Evolutionary conservation across 2,329 filamentous ascomycete species (phyloP).

Genomic region (Ophiocordyceps camponoti-saundersi): DNA sequence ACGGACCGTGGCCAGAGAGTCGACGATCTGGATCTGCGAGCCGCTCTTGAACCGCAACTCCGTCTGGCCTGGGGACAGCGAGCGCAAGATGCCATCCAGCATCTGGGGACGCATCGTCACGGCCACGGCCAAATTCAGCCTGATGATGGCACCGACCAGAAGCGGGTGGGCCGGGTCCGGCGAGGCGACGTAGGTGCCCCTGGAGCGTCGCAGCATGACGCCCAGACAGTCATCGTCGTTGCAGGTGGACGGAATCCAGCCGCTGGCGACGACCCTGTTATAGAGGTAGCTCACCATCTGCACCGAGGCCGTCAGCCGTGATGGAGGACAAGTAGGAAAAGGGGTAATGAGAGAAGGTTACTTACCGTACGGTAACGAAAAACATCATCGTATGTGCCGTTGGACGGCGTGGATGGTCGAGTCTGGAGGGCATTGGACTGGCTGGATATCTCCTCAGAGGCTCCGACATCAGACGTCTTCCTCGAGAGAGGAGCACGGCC

Average conservation of each 20-base stretch:
- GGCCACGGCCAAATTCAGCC: slow-evolving; percentile 26
- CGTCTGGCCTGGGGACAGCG: slow-evolving; percentile 19
- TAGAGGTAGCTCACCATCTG: slow-evolving; percentile 16
- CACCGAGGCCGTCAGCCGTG: not conserved
- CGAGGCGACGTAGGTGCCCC: slow-evolving; percentile 22
- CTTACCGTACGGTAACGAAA: slow-evolving; percentile 15
- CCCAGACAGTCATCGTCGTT: slow-evolving; percentile 11
- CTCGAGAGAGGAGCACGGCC: slow-evolving; percentile 1
- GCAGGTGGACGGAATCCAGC: slow-evolving; percentile 11
- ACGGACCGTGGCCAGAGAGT: slow-evolving; percentile 20
- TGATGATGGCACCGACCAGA: slow-evolving; percentile 22
- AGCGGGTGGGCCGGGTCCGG: slow-evolving; percentile 19
- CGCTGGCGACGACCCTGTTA: slow-evolving; percentile 11
- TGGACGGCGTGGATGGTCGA: slow-evolving; percentile 1
- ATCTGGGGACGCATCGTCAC: slow-evolving; percentile 31
- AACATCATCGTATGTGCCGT: slow-evolving; percentile 10
- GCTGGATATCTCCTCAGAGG: not conserved
- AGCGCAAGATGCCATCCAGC: slow-evolving; percentile 25
- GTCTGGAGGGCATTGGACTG: slow-evolving; percentile 1
- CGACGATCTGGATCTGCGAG: slow-evolving; percentile 25
- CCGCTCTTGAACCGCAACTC: slow-evolving; percentile 24
- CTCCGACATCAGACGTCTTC: slow-evolving; percentile 2
- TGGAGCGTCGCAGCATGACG: slow-evolving; percentile 19
- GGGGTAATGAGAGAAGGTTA: not conserved
- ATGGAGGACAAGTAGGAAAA: not conserved